Percentiles rank a stretch among this genome's conserved stretches.
Evolutionary conservation across 2,329 filamentous ascomycete genomes (phyloP).

Genomic region (Dryadomyces quercus-mongolicae): DNA sequence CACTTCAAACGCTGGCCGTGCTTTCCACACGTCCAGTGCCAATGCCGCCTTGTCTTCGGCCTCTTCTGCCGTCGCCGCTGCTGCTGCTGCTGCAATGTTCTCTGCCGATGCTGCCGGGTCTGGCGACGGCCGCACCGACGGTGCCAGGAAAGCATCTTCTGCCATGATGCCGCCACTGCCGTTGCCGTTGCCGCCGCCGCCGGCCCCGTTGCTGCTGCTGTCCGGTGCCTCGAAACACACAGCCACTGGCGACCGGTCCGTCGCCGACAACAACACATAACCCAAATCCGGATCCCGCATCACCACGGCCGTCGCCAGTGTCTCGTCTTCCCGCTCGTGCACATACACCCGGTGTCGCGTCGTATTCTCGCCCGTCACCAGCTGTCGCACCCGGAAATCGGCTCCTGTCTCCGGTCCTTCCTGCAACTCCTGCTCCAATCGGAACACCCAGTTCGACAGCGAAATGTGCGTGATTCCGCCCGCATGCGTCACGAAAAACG

Average conservation of each 20-base stretch:
- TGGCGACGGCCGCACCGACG: conserved; percentile 24
- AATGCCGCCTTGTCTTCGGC: conserved; percentile 29
- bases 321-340: conserved; percentile 30
- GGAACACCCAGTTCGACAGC: conserved; percentile 50
- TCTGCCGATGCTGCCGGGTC: conserved; percentile 15
- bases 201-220: conserved; percentile 26
- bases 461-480: conserved; percentile 49
- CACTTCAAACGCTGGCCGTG: conserved; percentile 17
- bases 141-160: conserved; percentile 16
- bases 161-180: conserved; percentile 27
- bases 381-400: conserved; percentile 48
- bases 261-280: conserved; percentile 50
- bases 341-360: conserved; percentile 45
- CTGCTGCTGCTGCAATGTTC: conserved; percentile 11
- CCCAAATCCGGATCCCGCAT: conserved; percentile 51
- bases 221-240: conserved; percentile 50
- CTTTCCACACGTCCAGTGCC: conserved; percentile 39
- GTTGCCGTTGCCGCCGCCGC: conserved; percentile 19
- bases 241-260: conserved; percentile 43
- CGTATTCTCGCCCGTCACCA: conserved; percentile 46
- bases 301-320: conserved; percentile 39
- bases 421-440: conserved; percentile 48
- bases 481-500: conserved; percentile 50
- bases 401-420: conserved; percentile 44
- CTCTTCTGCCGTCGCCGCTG: conserved; percentile 18